These are phyloP conservation scores for Sclerotinia borealis DNA, from an alignment of 2,329 filamentous ascomycete species.

Conservation along the genomic window DNA sequence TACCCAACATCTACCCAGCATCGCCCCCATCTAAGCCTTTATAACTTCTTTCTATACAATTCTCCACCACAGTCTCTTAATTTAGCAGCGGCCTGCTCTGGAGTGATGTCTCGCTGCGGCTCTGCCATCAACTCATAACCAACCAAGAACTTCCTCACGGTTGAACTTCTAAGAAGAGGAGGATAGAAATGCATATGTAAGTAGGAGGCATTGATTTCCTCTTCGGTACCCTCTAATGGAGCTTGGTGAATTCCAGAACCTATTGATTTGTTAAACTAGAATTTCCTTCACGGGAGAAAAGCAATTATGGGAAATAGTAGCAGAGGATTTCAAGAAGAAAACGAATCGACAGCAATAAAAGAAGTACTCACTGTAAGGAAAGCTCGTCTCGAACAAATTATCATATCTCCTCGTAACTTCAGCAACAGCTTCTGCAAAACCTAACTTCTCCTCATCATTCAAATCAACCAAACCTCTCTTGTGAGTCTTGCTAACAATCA, in stretches of 20 bases:
- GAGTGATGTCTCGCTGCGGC: conserved; percentile 96
- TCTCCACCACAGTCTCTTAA: conserved; percentile 71
- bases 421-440: conserved; percentile 77
- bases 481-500: conserved; percentile 80
- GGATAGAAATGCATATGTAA: conserved; percentile 98
- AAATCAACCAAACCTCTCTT: conserved; percentile 82
- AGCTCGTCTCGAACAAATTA: conserved; percentile 93
- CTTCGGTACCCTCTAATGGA: conserved; percentile 71
- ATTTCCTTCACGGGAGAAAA: neutral
- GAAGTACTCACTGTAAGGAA: conserved; percentile 72
- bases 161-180: conserved; percentile 83
- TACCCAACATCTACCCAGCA: too few species aligned
- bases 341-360: neutral
- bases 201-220: conserved; percentile 82
- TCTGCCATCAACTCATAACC: conserved; percentile 96
- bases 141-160: conserved; percentile 92
- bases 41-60: conserved; percentile 63
- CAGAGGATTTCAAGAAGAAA: neutral
- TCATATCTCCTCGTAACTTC: conserved; percentile 90
- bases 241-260: conserved; percentile 95
- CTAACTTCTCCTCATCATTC: conserved; percentile 58
- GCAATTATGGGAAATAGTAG: neutral
- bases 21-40: neutral
- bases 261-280: conserved; percentile 27
- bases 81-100: conserved; percentile 82